Evolutionary conservation across 805 yeast species (phyloP), one percentile per base, ranked within the genome.

Genomic region (Cyberlindnera samutprakarnensis): DNA sequence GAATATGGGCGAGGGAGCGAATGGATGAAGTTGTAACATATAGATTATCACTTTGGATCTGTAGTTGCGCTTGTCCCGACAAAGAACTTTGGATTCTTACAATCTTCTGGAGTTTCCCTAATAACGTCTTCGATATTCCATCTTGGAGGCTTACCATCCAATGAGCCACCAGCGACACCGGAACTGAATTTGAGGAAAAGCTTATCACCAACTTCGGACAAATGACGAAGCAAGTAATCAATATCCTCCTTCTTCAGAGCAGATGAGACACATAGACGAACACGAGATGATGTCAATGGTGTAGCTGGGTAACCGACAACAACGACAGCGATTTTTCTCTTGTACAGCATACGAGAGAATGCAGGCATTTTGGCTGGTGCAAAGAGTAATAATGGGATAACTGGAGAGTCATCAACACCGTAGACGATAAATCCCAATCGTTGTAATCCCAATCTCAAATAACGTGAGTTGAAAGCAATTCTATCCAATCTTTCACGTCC

Each of bases 221-320:
- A 70, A 48, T 73, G 78, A 31, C 71, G 69, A 45, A 88, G 64
- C 25, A 86, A 68, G 46, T 75, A 70, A 54, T 92, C 99, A 48
- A 92, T 72, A 58, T 92, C 99, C 48, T 83, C 90, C 61, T 92
- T 92, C 20, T 95, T 92, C 48, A 94, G 69, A 1, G 97, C 82
- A 0, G 96, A 66, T 33, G 94, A 81, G 47, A 92, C 79, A 67
- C 99, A 92, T 49, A 92, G 75, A 57, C 99, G 75, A 18, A 86
- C 87, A 61, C 98, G 76, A 5, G 95, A 82, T 23, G 87, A 75
- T 26, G 85, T 77, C 44, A 92, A 68, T 22, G 95, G 95, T 0
- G 97, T 90, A 1, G 98, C 98, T 9, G 99, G 99, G 55, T 92
- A 92, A 23, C 97, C 96, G 27, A 90, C 97, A 42, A 90, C 79